phyloP scores from a whole-genome alignment of 345 rosid species.

The Lepidium africanum region DNA sequence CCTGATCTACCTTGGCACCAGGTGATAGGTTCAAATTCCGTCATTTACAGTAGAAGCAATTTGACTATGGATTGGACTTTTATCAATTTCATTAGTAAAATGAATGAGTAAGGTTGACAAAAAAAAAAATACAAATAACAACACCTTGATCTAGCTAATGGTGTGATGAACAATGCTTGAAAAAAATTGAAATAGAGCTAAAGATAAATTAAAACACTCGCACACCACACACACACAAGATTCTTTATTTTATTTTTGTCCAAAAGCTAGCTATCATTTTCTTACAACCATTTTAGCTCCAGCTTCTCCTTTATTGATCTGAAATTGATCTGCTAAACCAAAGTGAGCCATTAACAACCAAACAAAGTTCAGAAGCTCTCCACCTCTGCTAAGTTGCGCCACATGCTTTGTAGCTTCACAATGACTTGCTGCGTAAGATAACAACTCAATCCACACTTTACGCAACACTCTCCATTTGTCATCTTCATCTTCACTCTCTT shows the following conservation, averaged over 20 bases:
- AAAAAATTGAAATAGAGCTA: background rate
- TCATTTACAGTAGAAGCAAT: too few relatives aligned
- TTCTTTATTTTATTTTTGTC: background rate
- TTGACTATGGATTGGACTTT: too few relatives aligned
- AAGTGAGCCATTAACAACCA: constrained; percentile 37
- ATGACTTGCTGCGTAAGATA: constrained; percentile 29
- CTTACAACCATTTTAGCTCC: constrained; percentile 45
- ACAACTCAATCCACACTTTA: constrained; percentile 40
- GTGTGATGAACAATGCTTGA: background rate
- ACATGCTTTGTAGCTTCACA: constrained; percentile 29
- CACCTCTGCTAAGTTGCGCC: constrained; percentile 30
- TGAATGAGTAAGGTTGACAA: too few relatives aligned
- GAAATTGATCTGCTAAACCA: constrained; percentile 44
- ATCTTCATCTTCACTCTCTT: background rate
- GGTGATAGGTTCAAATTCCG: too few relatives aligned
- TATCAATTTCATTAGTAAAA: too few relatives aligned
- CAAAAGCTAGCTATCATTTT: background rate
- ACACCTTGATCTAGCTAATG: too few relatives aligned
- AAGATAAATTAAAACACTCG: background rate
- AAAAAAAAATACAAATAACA: too few relatives aligned
- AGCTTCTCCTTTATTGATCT: constrained; percentile 43
- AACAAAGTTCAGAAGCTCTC: constrained; percentile 34
- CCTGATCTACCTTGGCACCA: too few relatives aligned
- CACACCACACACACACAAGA: background rate
- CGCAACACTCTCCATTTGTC: constrained; percentile 34